A percentile compares a stretch with the other conserved stretches of the same genome.
Evolutionary conservation across 2,329 filamentous ascomycete genomes (phyloP).

Genomic region (Cytospora piceicola): DNA sequence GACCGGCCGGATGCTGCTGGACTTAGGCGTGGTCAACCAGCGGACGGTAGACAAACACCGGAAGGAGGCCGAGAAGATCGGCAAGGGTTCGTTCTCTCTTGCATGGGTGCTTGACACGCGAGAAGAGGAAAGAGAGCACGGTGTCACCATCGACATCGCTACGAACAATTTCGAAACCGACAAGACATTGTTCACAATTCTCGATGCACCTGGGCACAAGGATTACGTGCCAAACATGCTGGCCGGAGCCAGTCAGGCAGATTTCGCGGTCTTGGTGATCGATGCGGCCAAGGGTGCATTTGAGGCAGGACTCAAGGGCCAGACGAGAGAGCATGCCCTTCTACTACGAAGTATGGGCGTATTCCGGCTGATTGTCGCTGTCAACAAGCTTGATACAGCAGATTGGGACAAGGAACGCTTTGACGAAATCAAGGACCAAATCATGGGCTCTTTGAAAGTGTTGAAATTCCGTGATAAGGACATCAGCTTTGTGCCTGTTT

Average conservation of each 20-base stretch:
- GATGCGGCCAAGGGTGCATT: constrained; percentile 90
- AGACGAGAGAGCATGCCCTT: constrained; percentile 91
- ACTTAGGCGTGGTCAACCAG: constrained; percentile 86
- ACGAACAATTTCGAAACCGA: constrained; percentile 93
- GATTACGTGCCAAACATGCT: constrained; percentile 99
- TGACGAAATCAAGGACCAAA: constrained; percentile 81
- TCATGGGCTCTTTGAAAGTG: constrained; percentile 78
- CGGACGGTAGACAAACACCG: constrained; percentile 86
- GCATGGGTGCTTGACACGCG: constrained; percentile 97
- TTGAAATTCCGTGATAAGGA: constrained; percentile 84
- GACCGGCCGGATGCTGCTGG: constrained; percentile 91
- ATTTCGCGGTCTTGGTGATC: constrained; percentile 93
- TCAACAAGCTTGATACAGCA: constrained; percentile 94
- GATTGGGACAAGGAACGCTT: constrained; percentile 83
- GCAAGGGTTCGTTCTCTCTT: constrained; percentile 93
- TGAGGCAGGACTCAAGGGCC: constrained; percentile 88
- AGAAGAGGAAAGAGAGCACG: constrained; percentile 83
- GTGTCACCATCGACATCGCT: constrained; percentile 96
- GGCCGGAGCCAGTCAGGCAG: constrained; percentile 91
- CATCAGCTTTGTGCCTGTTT: constrained; percentile 85
- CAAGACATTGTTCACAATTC: constrained; percentile 84
- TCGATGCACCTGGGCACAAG: constrained; percentile 91
- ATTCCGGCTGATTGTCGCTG: constrained; percentile 81
- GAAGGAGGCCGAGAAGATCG: constrained; percentile 86
- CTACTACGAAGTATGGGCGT: constrained; percentile 90